Evolutionary conservation across 2,329 filamentous ascomycete genomes (phyloP), one percentile per base, ranked within the genome.

Genomic region (Colletotrichum chrysophilum): DNA sequence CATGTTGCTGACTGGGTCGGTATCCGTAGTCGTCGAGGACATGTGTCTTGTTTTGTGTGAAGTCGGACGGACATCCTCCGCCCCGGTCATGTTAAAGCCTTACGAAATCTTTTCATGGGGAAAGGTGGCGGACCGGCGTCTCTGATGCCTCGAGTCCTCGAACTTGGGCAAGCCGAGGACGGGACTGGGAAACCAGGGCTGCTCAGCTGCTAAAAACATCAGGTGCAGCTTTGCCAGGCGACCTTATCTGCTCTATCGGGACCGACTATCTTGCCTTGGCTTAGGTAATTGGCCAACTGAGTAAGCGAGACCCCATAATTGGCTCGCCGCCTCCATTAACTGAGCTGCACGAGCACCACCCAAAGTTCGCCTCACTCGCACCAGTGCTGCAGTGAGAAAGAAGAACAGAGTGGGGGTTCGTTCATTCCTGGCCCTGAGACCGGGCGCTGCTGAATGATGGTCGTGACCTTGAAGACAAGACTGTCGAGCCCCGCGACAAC

Each of bases 21-120:
- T 64, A 56, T 61, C 34, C 55, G 52, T 64, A 64, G 26, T 12
- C 55, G 48, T 60, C 30, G 36, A 61, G 55, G 55, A 72, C 69
- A 67, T n/a, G 68, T 56, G 56, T 64, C 43, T 64, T 38, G 38
- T 64, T 34, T 64, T 38, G 38, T 68, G 52, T 24, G 32, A 38
- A 26, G 21, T 62, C 61, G 69, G 72, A 14, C 72, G 69, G 72
- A 8, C 72, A 75, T 72, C 61, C 38, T 66, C 72, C 72, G 72
- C 34, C 55, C 43, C 43, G 43, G 3, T 52, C 21, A 14, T 26
- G 18, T 48, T 21, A 38, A 28, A 56, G 32, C 14, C 30, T 32
- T 26, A 10, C 26, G 26, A 16, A n/a, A n/a, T 58, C 18, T 21
- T 58, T 38, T 67, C n/a, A 34, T 34, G 64, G 43, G 43, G 43